These are phyloP conservation scores for Rhodosporidiobolus sp. DNA, from an alignment of 768 basidiomycete species.

Conservation along the genomic window DNA sequence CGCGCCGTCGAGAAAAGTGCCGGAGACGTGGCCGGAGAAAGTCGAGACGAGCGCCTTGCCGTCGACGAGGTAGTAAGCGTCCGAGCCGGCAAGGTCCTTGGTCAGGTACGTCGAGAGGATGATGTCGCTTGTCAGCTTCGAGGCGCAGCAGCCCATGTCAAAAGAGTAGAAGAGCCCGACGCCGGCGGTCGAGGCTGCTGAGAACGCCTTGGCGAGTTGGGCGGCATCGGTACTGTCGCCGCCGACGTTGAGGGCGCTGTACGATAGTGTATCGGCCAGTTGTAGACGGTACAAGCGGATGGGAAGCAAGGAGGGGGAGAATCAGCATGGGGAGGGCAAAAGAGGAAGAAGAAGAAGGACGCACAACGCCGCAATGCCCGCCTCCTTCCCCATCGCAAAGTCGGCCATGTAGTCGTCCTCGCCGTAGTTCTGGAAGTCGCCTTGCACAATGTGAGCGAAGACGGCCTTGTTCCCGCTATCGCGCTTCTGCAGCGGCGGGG, in stretches of 20 bases:
- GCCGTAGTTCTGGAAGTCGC: background rate
- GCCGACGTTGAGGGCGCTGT: slow-evolving; percentile 28
- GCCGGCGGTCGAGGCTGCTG: background rate
- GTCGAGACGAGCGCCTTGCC: slow-evolving; percentile 24
- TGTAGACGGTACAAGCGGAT: too few relatives aligned
- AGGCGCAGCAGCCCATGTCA: slow-evolving; percentile 23
- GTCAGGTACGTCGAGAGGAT: slow-evolving; percentile 17
- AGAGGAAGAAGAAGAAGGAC: background rate
- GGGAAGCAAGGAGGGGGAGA: too few relatives aligned
- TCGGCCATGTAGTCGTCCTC: slow-evolving; percentile 17
- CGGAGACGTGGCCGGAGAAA: slow-evolving; percentile 2
- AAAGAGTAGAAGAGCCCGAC: slow-evolving; percentile 33
- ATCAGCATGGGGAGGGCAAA: background rate
- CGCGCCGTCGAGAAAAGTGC: slow-evolving; percentile 19
- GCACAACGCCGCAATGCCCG: slow-evolving; percentile 32
- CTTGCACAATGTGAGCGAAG: background rate
- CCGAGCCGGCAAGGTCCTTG: background rate
- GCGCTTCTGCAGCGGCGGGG: background rate
- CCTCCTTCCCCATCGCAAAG: slow-evolving; percentile 2
- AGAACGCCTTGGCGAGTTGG: slow-evolving; percentile 19
- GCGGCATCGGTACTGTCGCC: background rate
- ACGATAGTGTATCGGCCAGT: too few relatives aligned
- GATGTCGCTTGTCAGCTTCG: background rate
- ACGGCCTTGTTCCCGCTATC: background rate
- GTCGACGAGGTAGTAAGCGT: slow-evolving; percentile 13